Evolutionary conservation across 768 basidiomycete genomes (phyloP).

Genomic region (Lentinula sp.): DNA sequence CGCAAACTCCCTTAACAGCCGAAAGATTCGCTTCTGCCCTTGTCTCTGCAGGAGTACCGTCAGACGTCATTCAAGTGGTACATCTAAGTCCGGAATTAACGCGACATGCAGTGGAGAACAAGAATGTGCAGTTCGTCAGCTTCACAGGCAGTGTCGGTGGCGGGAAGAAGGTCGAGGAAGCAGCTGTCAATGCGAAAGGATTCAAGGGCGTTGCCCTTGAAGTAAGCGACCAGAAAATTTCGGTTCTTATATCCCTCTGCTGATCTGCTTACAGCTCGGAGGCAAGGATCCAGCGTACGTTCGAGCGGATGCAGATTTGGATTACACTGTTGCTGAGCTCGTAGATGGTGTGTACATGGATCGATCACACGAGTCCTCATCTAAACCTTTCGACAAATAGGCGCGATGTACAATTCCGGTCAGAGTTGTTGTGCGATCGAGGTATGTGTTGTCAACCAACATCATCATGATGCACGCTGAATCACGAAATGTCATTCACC

Average conservation of each 20-base stretch:
- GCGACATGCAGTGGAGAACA: constrained; percentile 55
- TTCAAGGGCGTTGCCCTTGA: constrained; percentile 90
- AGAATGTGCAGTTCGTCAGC: constrained; percentile 69
- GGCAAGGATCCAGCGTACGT: constrained; percentile 99
- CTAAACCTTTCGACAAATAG: background rate
- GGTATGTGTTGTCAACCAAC: constrained; percentile 29
- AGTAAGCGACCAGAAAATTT: constrained; percentile 29
- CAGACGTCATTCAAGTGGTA: constrained; percentile 66
- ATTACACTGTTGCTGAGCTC: constrained; percentile 77
- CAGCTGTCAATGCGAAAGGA: constrained; percentile 55
- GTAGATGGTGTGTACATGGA: constrained; percentile 66
- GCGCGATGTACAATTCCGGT: constrained; percentile 94
- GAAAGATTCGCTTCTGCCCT: constrained; percentile 74
- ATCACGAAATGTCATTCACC: background rate
- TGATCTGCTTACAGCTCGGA: constrained; percentile 54
- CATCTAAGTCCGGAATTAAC: constrained; percentile 66
- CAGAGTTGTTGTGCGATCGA: constrained; percentile 96
- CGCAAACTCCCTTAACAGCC: constrained; percentile 88
- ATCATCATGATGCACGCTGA: too few species aligned
- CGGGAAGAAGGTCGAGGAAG: constrained; percentile 67
- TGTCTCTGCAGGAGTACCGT: constrained; percentile 71
- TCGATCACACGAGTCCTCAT: background rate
- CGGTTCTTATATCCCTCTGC: background rate
- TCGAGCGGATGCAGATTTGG: constrained; percentile 75
- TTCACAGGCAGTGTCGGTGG: constrained; percentile 87